These are phyloP conservation scores for Botrytis hyacinthi DNA, from an alignment of 2,329 filamentous ascomycete genomes.

Conservation along the genomic window DNA sequence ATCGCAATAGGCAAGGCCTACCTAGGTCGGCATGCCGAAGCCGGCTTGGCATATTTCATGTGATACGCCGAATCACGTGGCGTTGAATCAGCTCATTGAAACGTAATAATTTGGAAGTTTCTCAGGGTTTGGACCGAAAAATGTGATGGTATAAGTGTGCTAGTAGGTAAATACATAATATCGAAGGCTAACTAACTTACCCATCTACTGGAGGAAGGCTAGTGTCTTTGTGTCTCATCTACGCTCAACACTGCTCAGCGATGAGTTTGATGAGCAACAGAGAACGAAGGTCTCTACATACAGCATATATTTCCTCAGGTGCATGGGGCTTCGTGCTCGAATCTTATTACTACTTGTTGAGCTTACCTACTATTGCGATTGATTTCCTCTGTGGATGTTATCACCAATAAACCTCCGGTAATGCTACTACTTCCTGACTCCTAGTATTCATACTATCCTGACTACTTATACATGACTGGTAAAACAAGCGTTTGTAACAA, in stretches of 20 bases:
- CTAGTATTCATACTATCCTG: too few relatives aligned
- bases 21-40: not conserved
- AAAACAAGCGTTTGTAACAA: not conserved
- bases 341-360: not conserved
- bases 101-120: not conserved
- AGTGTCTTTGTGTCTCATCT: not conserved
- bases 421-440: too few relatives aligned
- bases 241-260: not conserved
- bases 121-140: fast-evolving
- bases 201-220: not conserved
- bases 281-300: not conserved
- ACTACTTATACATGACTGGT: too few relatives aligned
- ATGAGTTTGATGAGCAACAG: not conserved
- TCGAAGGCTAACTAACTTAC: too few relatives aligned
- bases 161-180: not conserved
- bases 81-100: too few relatives aligned
- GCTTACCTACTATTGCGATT: too few relatives aligned
- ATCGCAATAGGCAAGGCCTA: not conserved
- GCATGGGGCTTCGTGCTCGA: not conserved
- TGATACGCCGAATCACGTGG: not conserved
- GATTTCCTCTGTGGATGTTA: too few relatives aligned
- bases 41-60: not conserved
- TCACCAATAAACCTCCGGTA: too few relatives aligned
- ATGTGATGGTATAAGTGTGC: not conserved
- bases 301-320: not conserved